Percentiles rank a stretch among this genome's conserved stretches.
Evolutionary conservation across 371 early-diverging fungal species (phyloP).

Genomic region (Cokeromyces recurvatus): DNA sequence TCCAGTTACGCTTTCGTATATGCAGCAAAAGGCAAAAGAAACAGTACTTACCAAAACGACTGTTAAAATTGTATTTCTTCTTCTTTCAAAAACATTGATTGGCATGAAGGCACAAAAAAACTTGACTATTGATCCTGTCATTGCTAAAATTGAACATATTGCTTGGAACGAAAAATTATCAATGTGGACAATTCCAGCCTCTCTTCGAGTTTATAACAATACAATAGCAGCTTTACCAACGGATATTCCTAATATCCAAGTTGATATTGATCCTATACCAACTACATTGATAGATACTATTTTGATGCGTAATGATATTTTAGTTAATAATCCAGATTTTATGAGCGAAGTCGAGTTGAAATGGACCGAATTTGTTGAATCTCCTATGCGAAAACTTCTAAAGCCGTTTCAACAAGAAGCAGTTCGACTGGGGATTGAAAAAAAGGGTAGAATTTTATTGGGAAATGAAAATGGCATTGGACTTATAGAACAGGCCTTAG

Average conservation of each 20-base stretch:
- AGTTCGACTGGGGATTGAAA: constrained; percentile 39
- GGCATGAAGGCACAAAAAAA: constrained; percentile 13
- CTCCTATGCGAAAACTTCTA: constrained; percentile 20
- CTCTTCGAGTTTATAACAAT: constrained; percentile 11
- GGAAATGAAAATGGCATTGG: constrained; percentile 98
- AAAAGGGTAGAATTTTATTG: constrained; percentile 62
- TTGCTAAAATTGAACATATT: constrained; percentile 15
- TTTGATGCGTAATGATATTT: neutral
- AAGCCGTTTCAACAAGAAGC: constrained; percentile 50
- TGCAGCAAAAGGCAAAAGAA: neutral
- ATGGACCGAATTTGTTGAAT: constrained; percentile 10
- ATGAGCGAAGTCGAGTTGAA: constrained; percentile 3
- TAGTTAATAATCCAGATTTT: neutral
- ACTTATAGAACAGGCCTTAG: constrained; percentile 90
- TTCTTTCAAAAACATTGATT: constrained; percentile 15
- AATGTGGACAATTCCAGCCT: constrained; percentile 27
- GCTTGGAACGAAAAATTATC: constrained; percentile 3
- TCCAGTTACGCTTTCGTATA: neutral
- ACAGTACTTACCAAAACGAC: neutral
- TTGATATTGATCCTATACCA: constrained; percentile 17
- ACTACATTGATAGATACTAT: neutral
- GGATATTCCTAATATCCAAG: constrained; percentile 14
- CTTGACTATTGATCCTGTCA: constrained; percentile 17
- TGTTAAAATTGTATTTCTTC: constrained; percentile 14
- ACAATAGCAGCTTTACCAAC: constrained; percentile 15